Conservation (phyloP, 768 basidiomycete genomes). For the Pleurotus platypus region DNA sequence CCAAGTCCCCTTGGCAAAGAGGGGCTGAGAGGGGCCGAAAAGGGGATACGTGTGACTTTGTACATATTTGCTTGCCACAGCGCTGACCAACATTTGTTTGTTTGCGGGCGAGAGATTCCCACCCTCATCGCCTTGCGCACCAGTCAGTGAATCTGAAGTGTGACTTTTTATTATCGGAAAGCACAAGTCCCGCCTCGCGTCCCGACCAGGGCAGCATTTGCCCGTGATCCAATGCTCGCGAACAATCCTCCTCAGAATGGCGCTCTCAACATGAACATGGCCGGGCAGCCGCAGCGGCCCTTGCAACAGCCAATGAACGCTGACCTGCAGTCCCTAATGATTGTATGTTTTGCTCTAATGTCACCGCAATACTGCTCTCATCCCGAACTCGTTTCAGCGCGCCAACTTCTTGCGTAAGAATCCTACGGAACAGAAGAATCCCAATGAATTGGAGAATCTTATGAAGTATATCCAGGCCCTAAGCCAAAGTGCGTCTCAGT, state of each 20-base stretch:
- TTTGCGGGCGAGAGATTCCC: too few relatives aligned
- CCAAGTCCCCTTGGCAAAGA: too few relatives aligned
- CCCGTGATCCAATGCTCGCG: constrained; percentile 8
- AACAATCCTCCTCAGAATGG: constrained; percentile 8
- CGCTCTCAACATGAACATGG: constrained; percentile 1
- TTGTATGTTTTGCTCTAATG: not conserved
- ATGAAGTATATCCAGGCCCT: constrained; percentile 46
- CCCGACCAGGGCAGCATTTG: constrained; percentile 2
- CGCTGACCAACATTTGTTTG: too few relatives aligned
- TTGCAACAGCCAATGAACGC: not conserved
- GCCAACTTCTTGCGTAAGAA: constrained; percentile 47
- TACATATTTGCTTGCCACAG: too few relatives aligned
- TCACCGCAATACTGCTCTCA: not conserved
- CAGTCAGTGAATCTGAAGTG: not conserved
- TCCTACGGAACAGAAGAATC: constrained; percentile 43
- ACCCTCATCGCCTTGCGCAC: too few relatives aligned
- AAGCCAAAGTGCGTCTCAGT: constrained; percentile 28
- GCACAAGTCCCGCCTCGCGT: constrained; percentile 6
- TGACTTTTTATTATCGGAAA: constrained; percentile 7
- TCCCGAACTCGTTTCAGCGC: constrained; percentile 29
- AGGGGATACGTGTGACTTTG: too few relatives aligned
- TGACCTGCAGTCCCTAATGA: not conserved
- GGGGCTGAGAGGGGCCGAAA: too few relatives aligned
- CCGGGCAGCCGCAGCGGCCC: not conserved
- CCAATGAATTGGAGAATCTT: constrained; percentile 42